A percentile compares a stretch with the other conserved stretches of the same genome.
These are phyloP conservation scores for Domatiomyces catenatus DNA, from an alignment of 2,329 filamentous ascomycete genomes.

Conservation along the genomic window DNA sequence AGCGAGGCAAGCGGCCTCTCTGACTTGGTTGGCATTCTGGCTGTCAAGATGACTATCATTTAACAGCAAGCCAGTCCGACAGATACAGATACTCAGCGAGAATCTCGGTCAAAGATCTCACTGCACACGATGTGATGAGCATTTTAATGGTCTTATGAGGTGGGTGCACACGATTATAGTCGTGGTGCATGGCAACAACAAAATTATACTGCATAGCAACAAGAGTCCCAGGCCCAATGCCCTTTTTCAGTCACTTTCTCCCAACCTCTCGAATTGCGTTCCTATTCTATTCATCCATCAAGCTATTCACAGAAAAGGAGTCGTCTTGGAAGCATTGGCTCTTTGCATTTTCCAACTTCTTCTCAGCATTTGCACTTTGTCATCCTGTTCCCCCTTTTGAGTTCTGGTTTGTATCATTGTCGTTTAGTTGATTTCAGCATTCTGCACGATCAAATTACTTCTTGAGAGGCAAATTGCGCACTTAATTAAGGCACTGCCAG, in stretches of 20 bases:
- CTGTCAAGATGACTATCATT: background rate
- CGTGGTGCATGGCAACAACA: background rate
- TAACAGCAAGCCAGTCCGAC: background rate
- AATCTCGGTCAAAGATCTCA: background rate
- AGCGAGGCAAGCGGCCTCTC: constrained; percentile 1
- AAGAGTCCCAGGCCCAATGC: background rate
- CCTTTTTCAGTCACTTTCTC: background rate
- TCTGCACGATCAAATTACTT: background rate
- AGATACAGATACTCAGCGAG: background rate
- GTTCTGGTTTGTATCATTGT: background rate
- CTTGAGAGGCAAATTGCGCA: background rate
- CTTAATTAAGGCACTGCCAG: background rate
- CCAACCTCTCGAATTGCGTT: background rate
- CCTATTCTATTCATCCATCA: background rate
- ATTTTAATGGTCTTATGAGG: background rate
- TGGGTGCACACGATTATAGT: background rate
- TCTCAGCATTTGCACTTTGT: background rate
- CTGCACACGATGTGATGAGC: background rate
- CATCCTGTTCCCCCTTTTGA: background rate
- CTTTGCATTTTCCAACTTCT: background rate
- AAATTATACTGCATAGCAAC: background rate
- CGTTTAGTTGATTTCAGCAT: background rate
- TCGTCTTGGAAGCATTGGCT: background rate
- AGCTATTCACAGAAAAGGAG: background rate
- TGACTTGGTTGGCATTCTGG: too few relatives aligned